Base-by-base conservation (phyloP, 129 eudicot species). In the Chrysanthemum makinoi region DNA sequence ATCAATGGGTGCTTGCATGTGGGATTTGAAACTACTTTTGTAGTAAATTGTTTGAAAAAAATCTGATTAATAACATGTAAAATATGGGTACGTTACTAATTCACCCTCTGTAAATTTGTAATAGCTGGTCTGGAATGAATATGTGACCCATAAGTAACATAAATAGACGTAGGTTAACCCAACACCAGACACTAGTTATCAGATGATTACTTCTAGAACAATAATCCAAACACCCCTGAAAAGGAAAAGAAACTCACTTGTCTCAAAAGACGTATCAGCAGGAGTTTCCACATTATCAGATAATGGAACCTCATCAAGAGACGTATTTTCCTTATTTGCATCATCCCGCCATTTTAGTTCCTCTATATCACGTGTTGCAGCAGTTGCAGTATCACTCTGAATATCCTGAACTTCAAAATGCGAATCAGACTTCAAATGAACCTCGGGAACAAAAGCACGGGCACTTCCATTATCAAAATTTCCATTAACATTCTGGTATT, bases 241-340 rank as follows among this genome's bases (percentile, higher is more conserved):
- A 68, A n/a, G 16, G 54, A 56, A 50, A 50, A 35, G 30, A 67
- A 67, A 84, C 96, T 87, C 74, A 90, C 96, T 43, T 39, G 75
- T 75, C 62, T 71, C 83, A 62, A 55, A 35, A 10, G 73, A 72
- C 47, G 5, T 70, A 66, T 83, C 75, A 43, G 59, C 72, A 19
- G 79, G 72, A 74, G 52, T 55, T 70, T 56, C 85, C n/a, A 15
- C 43, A 68, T 72, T 58, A 68, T 49, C 47, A 14, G 86, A 70
- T 51, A 72, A 72, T 18, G 78, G 78, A 76, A 65, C 81, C 35
- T 79, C 80, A 7, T 69, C 73, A 33, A 78, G 28, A 70, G 77
- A 62, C 15, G 4, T 61, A 76, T 70, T 67, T 63, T 55, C 69
- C 26, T 71, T 83, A 19, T 58, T 52, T 62, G 48, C 82, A 72